phyloP scores from a whole-genome alignment of 2,329 filamentous ascomycete species.

The Escovopsis sp. region DNA sequence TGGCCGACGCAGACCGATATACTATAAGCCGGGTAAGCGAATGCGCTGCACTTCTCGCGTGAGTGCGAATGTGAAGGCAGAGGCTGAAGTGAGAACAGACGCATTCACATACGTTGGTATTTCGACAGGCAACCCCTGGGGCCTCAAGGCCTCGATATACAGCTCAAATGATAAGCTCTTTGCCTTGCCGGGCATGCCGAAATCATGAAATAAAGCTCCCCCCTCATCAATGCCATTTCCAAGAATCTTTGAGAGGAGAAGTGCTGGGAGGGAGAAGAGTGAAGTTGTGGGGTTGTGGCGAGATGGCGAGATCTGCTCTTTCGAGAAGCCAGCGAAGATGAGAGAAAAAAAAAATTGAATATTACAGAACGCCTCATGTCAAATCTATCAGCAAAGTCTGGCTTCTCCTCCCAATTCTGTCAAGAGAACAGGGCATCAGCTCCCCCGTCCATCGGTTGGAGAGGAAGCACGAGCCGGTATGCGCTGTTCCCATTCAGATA shows the following conservation, averaged over 20 bases:
- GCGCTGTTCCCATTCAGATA: slow-evolving; percentile 95
- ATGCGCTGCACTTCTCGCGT: background rate
- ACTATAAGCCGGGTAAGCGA: slow-evolving; percentile 60
- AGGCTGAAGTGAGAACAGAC: slow-evolving; percentile 27
- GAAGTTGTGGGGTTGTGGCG: no score
- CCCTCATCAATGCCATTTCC: no score
- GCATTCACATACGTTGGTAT: slow-evolving; percentile 55
- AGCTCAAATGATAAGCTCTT: slow-evolving; percentile 24
- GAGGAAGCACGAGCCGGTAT: slow-evolving; percentile 70
- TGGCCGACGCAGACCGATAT: slow-evolving; percentile 37
- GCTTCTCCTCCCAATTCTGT: no score
- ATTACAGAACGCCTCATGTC: no score
- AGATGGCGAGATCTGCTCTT: no score
- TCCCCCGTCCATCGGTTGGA: slow-evolving; percentile 38
- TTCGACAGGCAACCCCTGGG: slow-evolving; percentile 44
- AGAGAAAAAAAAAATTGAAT: no score
- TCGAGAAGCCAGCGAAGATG: slow-evolving; percentile 9
- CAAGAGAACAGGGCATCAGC: no score
- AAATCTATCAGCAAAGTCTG: no score
- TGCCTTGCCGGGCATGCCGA: no score
- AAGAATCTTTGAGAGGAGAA: no score
- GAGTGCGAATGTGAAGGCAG: background rate
- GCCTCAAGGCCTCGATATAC: slow-evolving; percentile 44
- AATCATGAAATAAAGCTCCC: no score
- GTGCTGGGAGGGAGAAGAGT: no score